Base-by-base conservation (phyloP, 1,284 basidiomycete species). In the Pyrrhoderma noxium region DNA sequence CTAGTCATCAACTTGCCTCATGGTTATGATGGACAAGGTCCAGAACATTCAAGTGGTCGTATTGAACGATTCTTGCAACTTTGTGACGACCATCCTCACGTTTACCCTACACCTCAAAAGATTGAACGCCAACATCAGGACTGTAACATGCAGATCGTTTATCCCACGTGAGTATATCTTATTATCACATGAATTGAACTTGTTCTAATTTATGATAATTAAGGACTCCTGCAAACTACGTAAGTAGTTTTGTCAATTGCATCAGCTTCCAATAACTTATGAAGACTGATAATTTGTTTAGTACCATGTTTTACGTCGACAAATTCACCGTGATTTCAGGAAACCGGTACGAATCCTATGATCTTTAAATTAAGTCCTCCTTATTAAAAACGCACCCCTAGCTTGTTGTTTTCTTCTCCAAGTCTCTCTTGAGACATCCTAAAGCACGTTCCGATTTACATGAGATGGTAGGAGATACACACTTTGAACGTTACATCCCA, bases 111-210 rank as follows among this genome's bases (percentile, higher is more conserved):
- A 0, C 77, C 79, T 1, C 84, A 96, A 68, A 94, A 95, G 76
- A 73, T 94, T 58, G 90, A 94, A 66, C 77, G 96, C 51, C 93
- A 96, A 65, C 93, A 97, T 66, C 96, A 99, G 73, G 96, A 99
- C 68, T 95, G 93, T 70, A 99, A 99, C 69, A 94, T 99, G 93
- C 95, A 98, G 70, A 86, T 98, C 59, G 91, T 96, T 37, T 98
- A 98, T 72, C 88, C 91, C 16, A 94, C 94, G 79, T 87, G 64
- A 67, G 85, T 75, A 18, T 2, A 43, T 35, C 16, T 34, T 47
- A 41, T 47, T 47, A 34, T 42, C 8, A 51, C 2, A 34, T 19
- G 35, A 7, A 7, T 31, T 27, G 41, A 14, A 31, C 35, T 34
- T 35, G 48, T 39, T 18, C 9, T 31, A 31, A 31, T 31, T 31